phyloP scores from a whole-genome alignment of 768 basidiomycete species.

The Trametes coccinea region DNA sequence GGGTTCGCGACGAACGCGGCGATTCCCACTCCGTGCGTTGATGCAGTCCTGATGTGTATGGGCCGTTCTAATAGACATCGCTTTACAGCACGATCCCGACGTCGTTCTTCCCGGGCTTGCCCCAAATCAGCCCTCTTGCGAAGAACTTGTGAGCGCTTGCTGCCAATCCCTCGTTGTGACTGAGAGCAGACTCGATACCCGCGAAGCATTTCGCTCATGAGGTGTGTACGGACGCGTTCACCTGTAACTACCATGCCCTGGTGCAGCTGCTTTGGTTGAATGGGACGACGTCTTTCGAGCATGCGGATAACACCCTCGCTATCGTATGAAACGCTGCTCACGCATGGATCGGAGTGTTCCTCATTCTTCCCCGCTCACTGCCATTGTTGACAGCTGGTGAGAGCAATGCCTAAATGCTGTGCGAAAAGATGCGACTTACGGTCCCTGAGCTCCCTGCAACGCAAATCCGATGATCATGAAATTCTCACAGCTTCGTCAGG shows the following conservation, averaged over 20 bases:
- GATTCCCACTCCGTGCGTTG: conserved; percentile 31
- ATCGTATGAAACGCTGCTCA: too few relatives aligned
- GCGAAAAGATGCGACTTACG: not conserved
- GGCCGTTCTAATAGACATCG: not conserved
- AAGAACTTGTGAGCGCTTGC: conserved; percentile 18
- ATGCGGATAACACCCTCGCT: too few relatives aligned
- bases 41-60: not conserved
- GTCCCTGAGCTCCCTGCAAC: not conserved
- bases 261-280: too few relatives aligned
- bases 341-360: not conserved
- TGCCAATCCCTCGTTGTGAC: too few relatives aligned
- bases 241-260: too few relatives aligned
- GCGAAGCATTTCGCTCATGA: too few relatives aligned
- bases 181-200: too few relatives aligned
- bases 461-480: not conserved
- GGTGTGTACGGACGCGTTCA: too few relatives aligned
- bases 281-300: too few relatives aligned
- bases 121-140: conserved; percentile 29
- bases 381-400: not conserved
- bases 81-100: conserved; percentile 28
- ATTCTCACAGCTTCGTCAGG: not conserved
- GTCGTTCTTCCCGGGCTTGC: conserved; percentile 28
- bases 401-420: not conserved
- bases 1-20: conserved; percentile 28
- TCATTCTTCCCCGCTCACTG: not conserved